Evolutionary conservation across 2,329 filamentous ascomycete genomes (phyloP), one percentile per base, ranked within the genome.

Genomic region (Stachybotrys chartarum): DNA sequence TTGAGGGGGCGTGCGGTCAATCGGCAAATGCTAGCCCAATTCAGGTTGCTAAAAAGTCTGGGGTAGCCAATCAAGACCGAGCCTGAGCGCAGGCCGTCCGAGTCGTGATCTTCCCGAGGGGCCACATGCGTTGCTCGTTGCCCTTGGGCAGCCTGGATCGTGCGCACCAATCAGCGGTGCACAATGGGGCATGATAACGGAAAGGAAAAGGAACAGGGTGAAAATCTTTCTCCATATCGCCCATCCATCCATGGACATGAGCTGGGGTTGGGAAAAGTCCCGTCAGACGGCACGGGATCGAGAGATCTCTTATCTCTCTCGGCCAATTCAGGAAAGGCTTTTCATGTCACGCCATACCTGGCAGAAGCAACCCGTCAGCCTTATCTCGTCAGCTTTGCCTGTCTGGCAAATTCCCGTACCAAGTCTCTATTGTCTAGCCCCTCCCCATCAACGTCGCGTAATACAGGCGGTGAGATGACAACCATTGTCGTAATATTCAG

Each of bases 51-150:
- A 50, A 45, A 60, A 60, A 66, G 63, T 68, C 66, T 59, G 66
- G 66, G 66, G 66, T 59, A 55, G 53, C 66, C 66, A 68, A 68
- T 68, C 64, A 59, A 54, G 51, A 56, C 17, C n/a, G 42, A 30
- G 46, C 47, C 52, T 56, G 44, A 53, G 56, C 50, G 54, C 54
- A 53, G 50, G 30, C 51, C 47, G 10, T 47, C 18, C 8, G 45
- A 47, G 18, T n/a, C 16, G 45, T n/a, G 45, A 47, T 47, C 45
- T 47, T n/a, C 45, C 45, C 35, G 3, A 4, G 24, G 24, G 24
- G 24, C 24, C 24, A 24, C 24, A 24, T 24, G 24, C 24, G 24
- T 24, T 24, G 24, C 24, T 24, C 24, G 24, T 24, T 24, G 24
- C 24, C 24, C 24, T 24, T 24, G 24, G 24, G 24, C 24, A 24